Conservation (phyloP, 257 asterid species). For the Knoxia roxburghii region DNA sequence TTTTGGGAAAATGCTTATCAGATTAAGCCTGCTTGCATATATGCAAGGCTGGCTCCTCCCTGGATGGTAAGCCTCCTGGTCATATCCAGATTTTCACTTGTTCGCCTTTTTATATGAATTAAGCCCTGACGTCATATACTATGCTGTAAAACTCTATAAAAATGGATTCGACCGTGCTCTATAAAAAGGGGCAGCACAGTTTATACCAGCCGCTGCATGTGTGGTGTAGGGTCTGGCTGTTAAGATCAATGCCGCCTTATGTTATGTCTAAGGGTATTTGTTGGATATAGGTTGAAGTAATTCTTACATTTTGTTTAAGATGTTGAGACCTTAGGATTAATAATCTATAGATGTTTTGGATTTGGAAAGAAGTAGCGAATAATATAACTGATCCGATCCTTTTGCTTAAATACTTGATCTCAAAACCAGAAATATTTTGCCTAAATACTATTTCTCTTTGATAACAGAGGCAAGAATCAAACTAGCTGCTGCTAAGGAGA, state of each 20-base stretch:
- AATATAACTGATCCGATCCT: not conserved
- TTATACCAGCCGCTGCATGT: no score
- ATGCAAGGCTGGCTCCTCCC: not conserved
- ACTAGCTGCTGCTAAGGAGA: constrained; percentile 57
- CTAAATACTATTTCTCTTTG: constrained; percentile 11
- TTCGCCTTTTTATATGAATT: not conserved
- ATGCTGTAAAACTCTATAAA: not conserved
- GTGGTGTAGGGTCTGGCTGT: no score
- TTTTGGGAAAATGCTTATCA: not conserved
- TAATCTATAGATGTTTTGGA: not conserved
- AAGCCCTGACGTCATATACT: not conserved
- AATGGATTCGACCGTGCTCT: no score
- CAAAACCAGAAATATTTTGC: not conserved
- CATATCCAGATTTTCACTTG: not conserved
- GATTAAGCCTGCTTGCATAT: not conserved
- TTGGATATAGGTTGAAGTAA: no score
- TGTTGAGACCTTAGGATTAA: not conserved
- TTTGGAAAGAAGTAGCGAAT: not conserved
- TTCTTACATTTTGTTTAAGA: no score
- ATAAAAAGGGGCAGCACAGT: no score
- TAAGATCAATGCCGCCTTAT: no score
- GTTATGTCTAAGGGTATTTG: no score
- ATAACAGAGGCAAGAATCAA: constrained; percentile 58
- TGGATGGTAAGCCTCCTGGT: not conserved
- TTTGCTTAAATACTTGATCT: not conserved